Conservation (phyloP, 305 asterid genomes). For the Fraxinus albicans region DNA sequence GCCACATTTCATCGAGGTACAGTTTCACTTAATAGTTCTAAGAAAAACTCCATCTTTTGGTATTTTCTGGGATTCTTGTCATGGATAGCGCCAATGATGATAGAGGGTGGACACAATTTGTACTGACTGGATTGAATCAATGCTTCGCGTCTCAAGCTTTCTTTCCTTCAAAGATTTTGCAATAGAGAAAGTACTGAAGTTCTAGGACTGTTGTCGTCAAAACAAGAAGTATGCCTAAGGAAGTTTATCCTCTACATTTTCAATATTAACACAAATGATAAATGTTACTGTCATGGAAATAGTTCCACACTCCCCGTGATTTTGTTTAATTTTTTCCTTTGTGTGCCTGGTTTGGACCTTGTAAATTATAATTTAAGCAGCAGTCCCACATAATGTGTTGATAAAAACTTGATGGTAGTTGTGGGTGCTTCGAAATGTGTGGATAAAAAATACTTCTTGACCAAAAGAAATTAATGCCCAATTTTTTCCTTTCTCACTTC, state of each 20-base stretch:
- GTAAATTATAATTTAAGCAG: background rate
- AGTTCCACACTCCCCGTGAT: background rate
- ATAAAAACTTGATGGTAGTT: no score
- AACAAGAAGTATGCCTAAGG: background rate
- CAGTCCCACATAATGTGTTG: background rate
- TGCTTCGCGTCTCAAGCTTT: conserved; percentile 19
- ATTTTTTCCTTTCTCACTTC: no score
- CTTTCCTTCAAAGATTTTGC: conserved; percentile 16
- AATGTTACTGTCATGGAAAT: background rate
- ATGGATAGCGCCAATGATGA: background rate
- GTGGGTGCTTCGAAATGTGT: no score
- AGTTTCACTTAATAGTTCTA: background rate
- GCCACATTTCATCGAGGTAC: background rate
- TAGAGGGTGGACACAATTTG: background rate
- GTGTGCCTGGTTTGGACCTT: background rate
- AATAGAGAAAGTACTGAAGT: conserved; percentile 5
- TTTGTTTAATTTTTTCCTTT: background rate
- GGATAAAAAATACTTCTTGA: no score
- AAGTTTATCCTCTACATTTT: background rate
- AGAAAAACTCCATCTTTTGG: background rate
- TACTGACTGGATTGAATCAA: conserved; percentile 9
- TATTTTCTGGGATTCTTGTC: background rate
- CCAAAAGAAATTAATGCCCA: no score
- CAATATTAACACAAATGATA: background rate
- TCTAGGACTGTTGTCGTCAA: background rate